phyloP scores from a whole-genome alignment of 1,139 yeast genomes.

The Ogataea hybrid region DNA sequence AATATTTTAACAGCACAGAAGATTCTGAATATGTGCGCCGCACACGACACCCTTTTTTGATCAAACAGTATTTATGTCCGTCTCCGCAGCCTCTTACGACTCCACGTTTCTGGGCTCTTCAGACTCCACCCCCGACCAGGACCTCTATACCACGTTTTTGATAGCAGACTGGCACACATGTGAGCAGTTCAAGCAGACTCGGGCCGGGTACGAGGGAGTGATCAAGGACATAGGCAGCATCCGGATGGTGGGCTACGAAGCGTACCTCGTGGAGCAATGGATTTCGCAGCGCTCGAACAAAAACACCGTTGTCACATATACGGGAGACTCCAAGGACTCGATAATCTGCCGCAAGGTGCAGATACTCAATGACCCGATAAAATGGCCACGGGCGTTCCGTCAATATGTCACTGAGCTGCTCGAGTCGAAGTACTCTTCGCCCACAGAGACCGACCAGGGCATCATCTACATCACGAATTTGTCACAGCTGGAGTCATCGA shows the following conservation, averaged over 20 bases:
- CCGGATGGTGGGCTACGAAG: conserved; percentile 69
- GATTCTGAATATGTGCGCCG: conserved; percentile 7
- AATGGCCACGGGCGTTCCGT: conserved; percentile 60
- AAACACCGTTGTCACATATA: conserved; percentile 71
- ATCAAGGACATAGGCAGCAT: conserved; percentile 35
- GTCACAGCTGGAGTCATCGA: conserved; percentile 69
- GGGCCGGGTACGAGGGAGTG: conserved; percentile 7
- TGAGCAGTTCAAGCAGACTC: conserved; percentile 13
- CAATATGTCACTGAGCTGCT: conserved; percentile 65
- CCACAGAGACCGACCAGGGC: conserved; percentile 52
- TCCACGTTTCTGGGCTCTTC: neutral
- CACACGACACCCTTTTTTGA: conserved; percentile 5
- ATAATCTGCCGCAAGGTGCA: conserved; percentile 61
- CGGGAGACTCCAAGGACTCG: conserved; percentile 71
- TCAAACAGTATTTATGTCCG: conserved; percentile 1
- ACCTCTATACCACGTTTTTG: conserved; percentile 13
- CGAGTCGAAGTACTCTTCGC: conserved; percentile 56
- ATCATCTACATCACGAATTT: conserved; percentile 77
- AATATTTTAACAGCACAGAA: conserved; percentile 10
- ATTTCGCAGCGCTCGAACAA: conserved; percentile 67
- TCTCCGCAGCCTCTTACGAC: conserved; percentile 1
- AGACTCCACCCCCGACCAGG: neutral
- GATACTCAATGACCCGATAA: conserved; percentile 51
- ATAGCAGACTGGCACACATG: conserved; percentile 16
- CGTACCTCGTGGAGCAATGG: conserved; percentile 95